Evolutionary conservation across 371 early-diverging fungal species (phyloP), one percentile per base, ranked within the genome.

Genomic region (Amoeboaphelidium protococcarum): DNA sequence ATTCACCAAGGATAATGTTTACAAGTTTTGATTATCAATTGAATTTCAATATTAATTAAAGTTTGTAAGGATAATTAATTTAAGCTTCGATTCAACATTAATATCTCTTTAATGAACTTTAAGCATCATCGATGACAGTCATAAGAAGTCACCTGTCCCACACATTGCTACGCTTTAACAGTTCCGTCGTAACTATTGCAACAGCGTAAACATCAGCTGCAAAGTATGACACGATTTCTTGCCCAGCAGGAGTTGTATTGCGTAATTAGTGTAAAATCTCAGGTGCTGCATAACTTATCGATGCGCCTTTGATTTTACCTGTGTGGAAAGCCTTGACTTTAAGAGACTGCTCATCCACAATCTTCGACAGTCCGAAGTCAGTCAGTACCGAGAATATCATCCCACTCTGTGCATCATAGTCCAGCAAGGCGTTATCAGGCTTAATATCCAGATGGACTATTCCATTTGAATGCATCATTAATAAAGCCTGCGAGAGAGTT

Each of bases 1-100:
- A 21, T 84, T 77, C 57, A 54, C 59, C 48, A 57, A 64, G 27
- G 59, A 70, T 23, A 66, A 82, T 40, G 90, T 92, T 24, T 85
- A 71, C 69, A 92, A 92, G 65, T 86, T 89, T 54, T 57, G 43
- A 52, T 50, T 10, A 31, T 31, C n/a, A n/a, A n/a, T n/a, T n/a
- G n/a, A n/a, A n/a, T n/a, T n/a, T n/a, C n/a, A n/a, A n/a, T n/a
- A n/a, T n/a, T n/a, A n/a, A n/a, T n/a, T n/a, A n/a, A n/a, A n/a
- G n/a, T n/a, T n/a, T n/a, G n/a, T n/a, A n/a, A n/a, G n/a, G n/a
- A n/a, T n/a, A n/a, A n/a, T n/a, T n/a, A n/a, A n/a, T n/a, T n/a
- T n/a, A n/a, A n/a, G n/a, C n/a, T n/a, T n/a, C n/a, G n/a, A n/a
- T n/a, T n/a, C n/a, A n/a, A n/a, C n/a, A n/a, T n/a, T n/a, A n/a